A percentile compares a stretch with the other conserved stretches of the same genome.
These are phyloP conservation scores for Chlorella ohadii DNA, from an alignment of 139 green algal genomes.

Conservation along the genomic window DNA sequence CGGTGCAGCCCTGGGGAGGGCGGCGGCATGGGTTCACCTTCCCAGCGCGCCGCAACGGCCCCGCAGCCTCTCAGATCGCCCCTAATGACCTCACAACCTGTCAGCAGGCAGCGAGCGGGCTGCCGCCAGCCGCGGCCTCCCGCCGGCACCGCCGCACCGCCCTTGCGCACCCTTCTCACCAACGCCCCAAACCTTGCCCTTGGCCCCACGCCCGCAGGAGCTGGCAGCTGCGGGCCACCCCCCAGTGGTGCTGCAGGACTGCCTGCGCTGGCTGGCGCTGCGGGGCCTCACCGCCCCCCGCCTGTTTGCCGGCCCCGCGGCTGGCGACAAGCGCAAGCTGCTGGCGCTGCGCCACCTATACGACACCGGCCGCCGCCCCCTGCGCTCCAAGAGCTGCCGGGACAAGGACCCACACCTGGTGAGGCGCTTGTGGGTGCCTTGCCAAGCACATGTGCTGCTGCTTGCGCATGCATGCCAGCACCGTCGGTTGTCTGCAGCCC, in stretches of 20 bases:
- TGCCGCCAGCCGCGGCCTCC: too few species aligned
- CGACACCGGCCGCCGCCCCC: constrained; percentile 34
- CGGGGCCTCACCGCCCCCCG: constrained; percentile 19
- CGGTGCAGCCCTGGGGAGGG: too few species aligned
- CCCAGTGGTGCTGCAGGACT: constrained; percentile 47
- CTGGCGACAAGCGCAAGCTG: constrained; percentile 28
- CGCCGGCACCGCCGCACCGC: too few species aligned
- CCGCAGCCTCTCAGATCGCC: too few species aligned
- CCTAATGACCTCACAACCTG: too few species aligned
- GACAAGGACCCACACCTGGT: constrained; percentile 35
- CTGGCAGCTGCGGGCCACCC: constrained; percentile 27
- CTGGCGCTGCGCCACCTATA: constrained; percentile 35
- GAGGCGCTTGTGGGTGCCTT: background rate
- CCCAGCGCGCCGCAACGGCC: too few species aligned
- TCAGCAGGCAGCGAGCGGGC: too few species aligned
- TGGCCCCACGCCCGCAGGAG: constrained; percentile 19
- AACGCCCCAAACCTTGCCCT: too few species aligned
- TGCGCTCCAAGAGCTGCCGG: constrained; percentile 31
- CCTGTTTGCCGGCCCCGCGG: constrained; percentile 11
- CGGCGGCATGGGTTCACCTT: too few species aligned
- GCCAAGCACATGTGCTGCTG: too few species aligned
- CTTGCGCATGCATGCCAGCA: too few species aligned
- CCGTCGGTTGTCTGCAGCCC: background rate
- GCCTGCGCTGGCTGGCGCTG: constrained; percentile 34
- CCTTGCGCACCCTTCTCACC: too few species aligned